Evolutionary conservation across 129 eudicot species (phyloP), one percentile per base, ranked within the genome.

Genomic region (Arctium minus): DNA sequence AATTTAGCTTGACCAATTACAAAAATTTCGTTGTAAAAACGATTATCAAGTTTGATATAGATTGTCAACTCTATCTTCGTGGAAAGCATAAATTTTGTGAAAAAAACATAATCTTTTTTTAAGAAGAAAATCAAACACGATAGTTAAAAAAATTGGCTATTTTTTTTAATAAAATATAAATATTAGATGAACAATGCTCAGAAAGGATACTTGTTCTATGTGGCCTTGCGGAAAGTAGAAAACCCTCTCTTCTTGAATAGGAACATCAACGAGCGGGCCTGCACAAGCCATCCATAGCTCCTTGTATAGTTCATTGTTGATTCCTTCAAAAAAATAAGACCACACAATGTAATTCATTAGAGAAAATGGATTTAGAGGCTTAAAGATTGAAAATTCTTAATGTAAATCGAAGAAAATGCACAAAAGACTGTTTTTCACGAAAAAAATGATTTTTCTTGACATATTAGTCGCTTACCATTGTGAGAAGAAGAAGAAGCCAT

Each of bases 261-360:
- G 93, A 69, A 92, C 84, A 74, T 89, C 97, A 78, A 92, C 97
- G 82, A 92, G 50, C 77, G 97, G 93, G 27, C 93, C 93, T 18
- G 97, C 92, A 86, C 97, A 92, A 46, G 97, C 92, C 87, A 84
- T 92, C 97, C 97, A 92, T 82, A 92, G 88, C 80, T 88, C 93
- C 68, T 80, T 79, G 80, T 87, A 88, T 81, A 89, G 86, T 67
- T 89, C 92, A 74, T 81, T 79, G 1, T 84, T 79, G 73, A 73
- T 79, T 83, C 13, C 80, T 78, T 10, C 62, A 40, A 11, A 72
- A 62, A 70, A 30, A 68, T 79, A 48, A 84, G n/a, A 22, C 5
- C 7, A 79, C 4, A 84, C 68, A 73, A 11, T 12, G 35, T 11
- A 30, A 31, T 77, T n/a, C 8, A 72, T 0, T 32, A 5, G 15